Conservation (phyloP, 2,329 filamentous ascomycete genomes). For the Exophiala sideris region DNA sequence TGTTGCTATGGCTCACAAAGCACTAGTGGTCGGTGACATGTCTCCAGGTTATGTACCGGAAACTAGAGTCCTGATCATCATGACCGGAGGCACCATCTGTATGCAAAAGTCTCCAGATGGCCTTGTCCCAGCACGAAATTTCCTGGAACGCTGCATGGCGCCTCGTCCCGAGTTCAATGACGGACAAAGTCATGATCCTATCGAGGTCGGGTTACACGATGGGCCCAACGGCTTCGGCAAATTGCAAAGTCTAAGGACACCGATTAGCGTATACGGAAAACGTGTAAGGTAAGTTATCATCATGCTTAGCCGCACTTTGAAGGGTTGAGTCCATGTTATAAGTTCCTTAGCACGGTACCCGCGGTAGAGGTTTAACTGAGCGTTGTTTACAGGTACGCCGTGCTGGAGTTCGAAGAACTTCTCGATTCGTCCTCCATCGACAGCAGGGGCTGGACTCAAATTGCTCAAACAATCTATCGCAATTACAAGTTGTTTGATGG, state of each 20-base stretch:
- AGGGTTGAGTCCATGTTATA: too few relatives aligned
- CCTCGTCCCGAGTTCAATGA: constrained; percentile 85
- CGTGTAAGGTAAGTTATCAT: constrained; percentile 57
- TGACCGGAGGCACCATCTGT: constrained; percentile 79
- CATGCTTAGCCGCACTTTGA: too few relatives aligned
- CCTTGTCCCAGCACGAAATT: constrained; percentile 74
- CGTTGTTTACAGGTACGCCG: constrained; percentile 55
- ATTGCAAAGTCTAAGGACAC: constrained; percentile 72
- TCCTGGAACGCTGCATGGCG: constrained; percentile 77
- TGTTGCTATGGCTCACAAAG: background rate
- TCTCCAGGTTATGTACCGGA: constrained; percentile 51
- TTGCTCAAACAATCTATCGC: constrained; percentile 71
- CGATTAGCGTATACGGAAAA: constrained; percentile 72
- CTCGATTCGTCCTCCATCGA: constrained; percentile 90
- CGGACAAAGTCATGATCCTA: constrained; percentile 54
- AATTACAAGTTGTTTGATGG: constrained; percentile 89
- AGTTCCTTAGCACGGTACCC: too few relatives aligned
- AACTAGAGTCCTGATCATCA: constrained; percentile 81
- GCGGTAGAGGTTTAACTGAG: constrained; percentile 1
- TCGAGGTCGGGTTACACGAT: constrained; percentile 55
- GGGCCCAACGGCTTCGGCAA: constrained; percentile 38
- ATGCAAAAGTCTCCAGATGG: constrained; percentile 81
- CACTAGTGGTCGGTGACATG: constrained; percentile 14
- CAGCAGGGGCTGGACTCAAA: constrained; percentile 78
- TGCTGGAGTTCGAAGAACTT: constrained; percentile 78